These are phyloP conservation scores for Colletotrichum incanum DNA, from an alignment of 2,329 filamentous ascomycete species.

Conservation along the genomic window DNA sequence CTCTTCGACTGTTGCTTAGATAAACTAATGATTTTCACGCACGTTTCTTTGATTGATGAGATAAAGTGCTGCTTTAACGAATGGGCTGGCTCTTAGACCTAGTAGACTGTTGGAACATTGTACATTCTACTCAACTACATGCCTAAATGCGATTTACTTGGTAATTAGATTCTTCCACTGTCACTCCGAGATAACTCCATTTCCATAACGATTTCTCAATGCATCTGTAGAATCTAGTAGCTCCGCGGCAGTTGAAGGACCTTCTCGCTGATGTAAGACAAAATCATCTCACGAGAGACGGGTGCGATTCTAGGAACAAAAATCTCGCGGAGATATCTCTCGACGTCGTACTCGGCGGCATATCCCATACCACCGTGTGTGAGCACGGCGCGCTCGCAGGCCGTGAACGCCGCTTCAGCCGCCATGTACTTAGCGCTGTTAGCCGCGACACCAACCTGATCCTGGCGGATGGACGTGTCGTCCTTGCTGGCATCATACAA, in stretches of 20 bases:
- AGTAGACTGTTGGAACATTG: not conserved
- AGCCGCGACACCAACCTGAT: constrained; percentile 74
- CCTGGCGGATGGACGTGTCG: constrained; percentile 66
- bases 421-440: constrained; percentile 82
- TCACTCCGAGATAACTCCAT: not conserved
- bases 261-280: constrained; percentile 81
- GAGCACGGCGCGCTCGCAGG: constrained; percentile 74
- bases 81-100: not conserved
- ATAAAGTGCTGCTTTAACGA: no score
- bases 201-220: not conserved
- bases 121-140: not conserved
- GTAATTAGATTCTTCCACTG: not conserved
- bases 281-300: constrained; percentile 80
- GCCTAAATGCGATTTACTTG: not conserved
- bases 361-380: constrained; percentile 77
- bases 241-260: constrained; percentile 77
- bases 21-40: no score
- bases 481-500: constrained; percentile 71
- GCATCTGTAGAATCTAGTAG: constrained; percentile 62
- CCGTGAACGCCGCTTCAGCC: constrained; percentile 74
- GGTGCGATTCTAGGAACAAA: constrained; percentile 77
- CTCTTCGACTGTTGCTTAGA: no score
- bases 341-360: constrained; percentile 76
- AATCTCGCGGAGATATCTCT: constrained; percentile 76
- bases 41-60: no score